Percentiles rank a stretch among this genome's conserved stretches.
phyloP scores from a whole-genome alignment of 2,329 filamentous ascomycete genomes.

The Aspergillus novofumigatus region DNA sequence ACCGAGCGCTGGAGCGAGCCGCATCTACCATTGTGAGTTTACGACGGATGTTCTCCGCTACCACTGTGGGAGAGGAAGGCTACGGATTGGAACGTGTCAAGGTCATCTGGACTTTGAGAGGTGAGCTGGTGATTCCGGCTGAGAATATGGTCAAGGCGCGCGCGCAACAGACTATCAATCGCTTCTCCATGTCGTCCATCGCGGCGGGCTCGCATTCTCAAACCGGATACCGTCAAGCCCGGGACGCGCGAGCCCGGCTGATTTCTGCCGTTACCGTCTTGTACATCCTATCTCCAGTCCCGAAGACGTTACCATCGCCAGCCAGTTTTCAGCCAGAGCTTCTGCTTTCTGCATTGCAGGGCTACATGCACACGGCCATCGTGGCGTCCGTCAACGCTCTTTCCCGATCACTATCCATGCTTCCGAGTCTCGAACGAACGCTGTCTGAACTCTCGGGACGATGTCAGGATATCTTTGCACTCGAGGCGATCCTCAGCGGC shows the following conservation, averaged over 20 bases:
- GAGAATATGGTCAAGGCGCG: slow-evolving; percentile 70
- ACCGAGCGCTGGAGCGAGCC: slow-evolving; percentile 75
- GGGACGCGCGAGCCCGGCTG: slow-evolving; percentile 71
- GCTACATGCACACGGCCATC: slow-evolving; percentile 75
- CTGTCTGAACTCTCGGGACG: slow-evolving; percentile 75
- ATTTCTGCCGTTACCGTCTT: slow-evolving; percentile 71
- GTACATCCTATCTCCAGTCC: slow-evolving; percentile 72
- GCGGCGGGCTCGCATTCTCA: slow-evolving; percentile 33
- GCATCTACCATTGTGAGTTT: slow-evolving; percentile 74
- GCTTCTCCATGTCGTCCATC: slow-evolving; percentile 70
- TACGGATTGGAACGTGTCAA: slow-evolving; percentile 70
- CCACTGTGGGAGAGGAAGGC: slow-evolving; percentile 68
- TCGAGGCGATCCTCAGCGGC: slow-evolving; percentile 71
- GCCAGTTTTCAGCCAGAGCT: slow-evolving; percentile 61
- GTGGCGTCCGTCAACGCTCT: slow-evolving; percentile 74
- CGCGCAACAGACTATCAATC: slow-evolving; percentile 73
- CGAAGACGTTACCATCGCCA: slow-evolving; percentile 44
- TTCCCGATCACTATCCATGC: slow-evolving; percentile 68
- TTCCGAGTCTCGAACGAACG: slow-evolving; percentile 77
- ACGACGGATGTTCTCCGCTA: slow-evolving; percentile 65
- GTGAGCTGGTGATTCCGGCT: slow-evolving; percentile 64
- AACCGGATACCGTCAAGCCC: slow-evolving; percentile 56
- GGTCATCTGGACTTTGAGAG: slow-evolving; percentile 66
- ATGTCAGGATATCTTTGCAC: slow-evolving; percentile 86
- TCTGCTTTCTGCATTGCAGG: slow-evolving; percentile 71